Conservation (phyloP, 1,139 yeast species). For the Candida tetrigidarum region DNA sequence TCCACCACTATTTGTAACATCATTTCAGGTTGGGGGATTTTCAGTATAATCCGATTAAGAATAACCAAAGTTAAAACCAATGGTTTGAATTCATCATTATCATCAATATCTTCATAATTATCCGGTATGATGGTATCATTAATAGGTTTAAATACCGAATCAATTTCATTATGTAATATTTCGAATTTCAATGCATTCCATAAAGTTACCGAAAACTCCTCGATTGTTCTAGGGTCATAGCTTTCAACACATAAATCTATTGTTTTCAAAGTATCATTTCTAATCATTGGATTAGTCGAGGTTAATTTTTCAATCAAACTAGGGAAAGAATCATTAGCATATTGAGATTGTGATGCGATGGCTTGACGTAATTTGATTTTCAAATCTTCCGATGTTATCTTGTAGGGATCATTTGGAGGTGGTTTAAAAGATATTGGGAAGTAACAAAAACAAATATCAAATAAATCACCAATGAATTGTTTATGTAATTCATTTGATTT, state of each 20-base stretch:
- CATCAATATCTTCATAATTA: slow-evolving; percentile 35
- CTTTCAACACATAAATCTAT: slow-evolving; percentile 57
- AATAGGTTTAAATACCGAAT: slow-evolving; percentile 34
- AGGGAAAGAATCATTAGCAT: slow-evolving; percentile 76
- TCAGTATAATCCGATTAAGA: slow-evolving; percentile 43
- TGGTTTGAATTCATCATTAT: slow-evolving; percentile 43
- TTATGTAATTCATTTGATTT: slow-evolving; percentile 40
- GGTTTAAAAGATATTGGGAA: slow-evolving; percentile 97
- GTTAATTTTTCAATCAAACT: slow-evolving; percentile 83
- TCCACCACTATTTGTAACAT: slow-evolving; percentile 46
- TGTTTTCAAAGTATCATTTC: slow-evolving; percentile 75
- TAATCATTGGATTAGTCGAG: slow-evolving; percentile 78
- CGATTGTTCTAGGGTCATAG: slow-evolving; percentile 53
- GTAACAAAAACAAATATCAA: slow-evolving; percentile 91
- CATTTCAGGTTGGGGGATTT: slow-evolving; percentile 31
- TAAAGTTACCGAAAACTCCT: slow-evolving; percentile 66
- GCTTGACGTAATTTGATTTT: slow-evolving; percentile 61
- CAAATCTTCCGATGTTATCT: slow-evolving; percentile 74
- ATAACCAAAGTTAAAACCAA: slow-evolving; percentile 53
- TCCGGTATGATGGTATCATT: slow-evolving; percentile 31
- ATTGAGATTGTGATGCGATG: slow-evolving; percentile 64
- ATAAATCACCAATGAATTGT: slow-evolving; percentile 54
- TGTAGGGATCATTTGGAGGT: slow-evolving; percentile 89
- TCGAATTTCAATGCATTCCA: slow-evolving; percentile 94
- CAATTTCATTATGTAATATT: slow-evolving; percentile 69